phyloP scores from a whole-genome alignment of 257 asterid species.

The Capsicum baccatum region DNA sequence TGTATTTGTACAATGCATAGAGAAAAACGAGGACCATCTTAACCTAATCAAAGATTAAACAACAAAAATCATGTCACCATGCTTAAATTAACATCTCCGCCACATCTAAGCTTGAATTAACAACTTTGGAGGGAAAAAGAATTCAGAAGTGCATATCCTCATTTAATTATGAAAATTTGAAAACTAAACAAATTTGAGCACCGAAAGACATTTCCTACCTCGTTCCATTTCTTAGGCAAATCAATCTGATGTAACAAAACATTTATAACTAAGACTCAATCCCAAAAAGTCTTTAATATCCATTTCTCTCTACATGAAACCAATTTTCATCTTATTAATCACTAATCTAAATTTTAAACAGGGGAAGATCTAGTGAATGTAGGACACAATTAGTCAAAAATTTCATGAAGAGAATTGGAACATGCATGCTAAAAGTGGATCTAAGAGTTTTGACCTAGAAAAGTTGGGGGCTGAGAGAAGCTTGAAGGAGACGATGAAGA shows the following conservation, averaged over 20 bases:
- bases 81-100: neutral
- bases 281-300: neutral
- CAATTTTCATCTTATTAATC: neutral
- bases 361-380: neutral
- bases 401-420: neutral
- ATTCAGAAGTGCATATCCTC: neutral
- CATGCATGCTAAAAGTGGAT: neutral
- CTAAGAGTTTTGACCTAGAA: conserved; percentile 56
- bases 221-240: neutral
- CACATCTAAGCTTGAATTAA: neutral
- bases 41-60: neutral
- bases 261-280: neutral
- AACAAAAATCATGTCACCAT: neutral
- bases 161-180: neutral
- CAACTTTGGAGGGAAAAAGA: neutral
- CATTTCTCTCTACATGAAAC: neutral
- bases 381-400: neutral
- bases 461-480: conserved; percentile 72
- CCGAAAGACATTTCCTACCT: neutral
- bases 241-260: neutral
- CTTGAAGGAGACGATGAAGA: conserved; percentile 74
- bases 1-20: no score
- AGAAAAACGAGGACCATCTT: neutral
- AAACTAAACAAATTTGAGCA: neutral
- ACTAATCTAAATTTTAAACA: neutral